Evolutionary conservation across 352 stramenopile genomes (phyloP).

Genomic region (Phytopythium oedochilum): DNA sequence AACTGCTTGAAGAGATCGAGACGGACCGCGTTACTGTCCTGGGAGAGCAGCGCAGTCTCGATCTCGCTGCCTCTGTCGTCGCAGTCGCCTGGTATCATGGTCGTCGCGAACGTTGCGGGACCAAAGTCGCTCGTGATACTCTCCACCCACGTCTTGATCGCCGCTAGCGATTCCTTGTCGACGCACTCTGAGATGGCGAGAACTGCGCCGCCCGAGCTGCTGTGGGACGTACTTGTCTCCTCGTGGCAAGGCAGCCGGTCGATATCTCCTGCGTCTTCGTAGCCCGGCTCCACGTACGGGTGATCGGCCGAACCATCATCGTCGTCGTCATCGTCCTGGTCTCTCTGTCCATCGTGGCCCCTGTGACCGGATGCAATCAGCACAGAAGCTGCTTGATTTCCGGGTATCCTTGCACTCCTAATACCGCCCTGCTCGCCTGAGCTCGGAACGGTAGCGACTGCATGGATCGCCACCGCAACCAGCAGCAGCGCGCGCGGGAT

Average conservation of each 20-base stretch:
- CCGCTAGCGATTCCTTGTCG: conserved; percentile 25
- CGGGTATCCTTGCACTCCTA: neutral
- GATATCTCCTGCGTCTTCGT: neutral
- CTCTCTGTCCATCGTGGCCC: too few relatives aligned
- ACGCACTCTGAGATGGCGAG: conserved; percentile 69
- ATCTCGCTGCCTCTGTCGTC: conserved; percentile 13
- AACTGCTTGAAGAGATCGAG: conserved; percentile 33
- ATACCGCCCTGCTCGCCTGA: neutral
- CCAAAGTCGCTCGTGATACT: conserved; percentile 13
- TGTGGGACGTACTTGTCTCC: neutral
- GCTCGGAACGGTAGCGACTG: neutral
- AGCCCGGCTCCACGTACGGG: neutral
- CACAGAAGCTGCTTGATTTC: neutral
- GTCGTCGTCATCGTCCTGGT: neutral
- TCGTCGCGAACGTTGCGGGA: conserved; percentile 27
- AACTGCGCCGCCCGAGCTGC: conserved; percentile 15
- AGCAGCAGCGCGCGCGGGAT: neutral
- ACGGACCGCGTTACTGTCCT: conserved; percentile 16
- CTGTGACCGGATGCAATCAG: neutral
- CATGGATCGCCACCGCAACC: neutral
- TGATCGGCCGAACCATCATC: neutral
- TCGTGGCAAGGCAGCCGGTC: neutral
- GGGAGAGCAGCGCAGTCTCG: conserved; percentile 8
- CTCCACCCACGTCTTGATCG: conserved; percentile 48
- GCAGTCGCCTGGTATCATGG: conserved; percentile 37